Evolutionary conservation across 805 yeast genomes (phyloP).

Genomic region (Peterozyma xylosa): DNA sequence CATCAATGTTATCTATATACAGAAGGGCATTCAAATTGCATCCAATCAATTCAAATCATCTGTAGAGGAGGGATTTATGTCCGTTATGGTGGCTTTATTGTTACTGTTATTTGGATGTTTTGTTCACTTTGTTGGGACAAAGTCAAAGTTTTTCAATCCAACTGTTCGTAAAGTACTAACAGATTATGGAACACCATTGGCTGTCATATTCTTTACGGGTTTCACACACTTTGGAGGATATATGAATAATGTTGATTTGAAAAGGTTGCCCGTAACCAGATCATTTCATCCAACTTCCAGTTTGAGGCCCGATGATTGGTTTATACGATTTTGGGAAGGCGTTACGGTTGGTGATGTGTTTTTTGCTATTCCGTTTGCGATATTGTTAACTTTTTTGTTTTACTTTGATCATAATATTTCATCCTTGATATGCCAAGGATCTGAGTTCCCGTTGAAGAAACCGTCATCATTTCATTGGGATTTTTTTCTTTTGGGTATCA

Average conservation of each 20-base stretch:
- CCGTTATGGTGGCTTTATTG: slow-evolving; percentile 65
- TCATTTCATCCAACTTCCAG: slow-evolving; percentile 69
- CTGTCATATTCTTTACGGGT: slow-evolving; percentile 87
- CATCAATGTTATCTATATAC: slow-evolving; percentile 79
- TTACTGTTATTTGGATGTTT: slow-evolving; percentile 75
- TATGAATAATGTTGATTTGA: slow-evolving; percentile 47
- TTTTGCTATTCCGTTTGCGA: slow-evolving; percentile 88
- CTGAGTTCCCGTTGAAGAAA: slow-evolving; percentile 71
- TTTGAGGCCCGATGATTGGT: slow-evolving; percentile 58
- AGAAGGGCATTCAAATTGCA: slow-evolving; percentile 83
- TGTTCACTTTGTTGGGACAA: slow-evolving; percentile 46
- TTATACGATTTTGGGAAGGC: slow-evolving; percentile 65
- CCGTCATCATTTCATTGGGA: slow-evolving; percentile 95
- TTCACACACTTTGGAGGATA: slow-evolving; percentile 88
- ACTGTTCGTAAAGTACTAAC: slow-evolving; percentile 60
- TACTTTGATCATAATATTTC: slow-evolving; percentile 96
- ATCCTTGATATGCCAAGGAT: slow-evolving; percentile 84
- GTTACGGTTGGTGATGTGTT: slow-evolving; percentile 71
- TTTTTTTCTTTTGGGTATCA: slow-evolving; percentile 72
- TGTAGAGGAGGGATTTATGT: slow-evolving; percentile 55
- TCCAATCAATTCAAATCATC: slow-evolving; percentile 53
- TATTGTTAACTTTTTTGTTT: slow-evolving; percentile 74
- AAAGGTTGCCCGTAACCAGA: slow-evolving; percentile 58
- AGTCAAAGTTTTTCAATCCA: slow-evolving; percentile 55
- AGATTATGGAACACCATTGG: slow-evolving; percentile 81